phyloP scores from a whole-genome alignment of 768 basidiomycete genomes.

The Boletus tomentosulus region DNA sequence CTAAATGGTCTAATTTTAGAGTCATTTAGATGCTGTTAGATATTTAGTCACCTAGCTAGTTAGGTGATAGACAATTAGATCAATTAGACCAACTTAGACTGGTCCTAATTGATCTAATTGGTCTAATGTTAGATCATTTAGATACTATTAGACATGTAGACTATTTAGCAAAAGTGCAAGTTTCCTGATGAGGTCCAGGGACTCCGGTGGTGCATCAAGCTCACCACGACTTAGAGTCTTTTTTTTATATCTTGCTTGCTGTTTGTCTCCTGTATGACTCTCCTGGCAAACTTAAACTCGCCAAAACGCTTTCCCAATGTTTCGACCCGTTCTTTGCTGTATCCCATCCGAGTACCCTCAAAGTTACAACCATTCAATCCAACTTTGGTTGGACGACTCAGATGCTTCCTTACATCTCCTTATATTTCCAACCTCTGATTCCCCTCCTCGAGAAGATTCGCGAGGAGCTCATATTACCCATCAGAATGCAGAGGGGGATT shows the following conservation, averaged over 20 bases:
- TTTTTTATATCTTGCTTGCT: slow-evolving; percentile 8
- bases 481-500: not conserved
- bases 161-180: too few relatives aligned
- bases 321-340: slow-evolving; percentile 5
- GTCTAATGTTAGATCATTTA: too few relatives aligned
- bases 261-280: slow-evolving; percentile 4
- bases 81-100: too few relatives aligned
- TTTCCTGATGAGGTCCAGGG: not conserved
- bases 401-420: not conserved
- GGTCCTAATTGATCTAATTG: too few relatives aligned
- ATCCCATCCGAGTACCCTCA: not conserved
- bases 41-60: too few relatives aligned
- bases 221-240: slow-evolving; percentile 6
- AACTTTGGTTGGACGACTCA: not conserved
- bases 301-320: not conserved
- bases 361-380: not conserved
- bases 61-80: too few relatives aligned
- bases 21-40: too few relatives aligned
- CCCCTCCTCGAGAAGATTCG: not conserved
- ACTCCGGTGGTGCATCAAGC: not conserved
- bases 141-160: too few relatives aligned
- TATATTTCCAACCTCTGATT: not conserved
- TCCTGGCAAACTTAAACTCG: not conserved
- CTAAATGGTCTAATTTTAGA: too few relatives aligned
- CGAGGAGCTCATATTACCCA: not conserved